Evolutionary conservation across 331 rosid genomes (phyloP).

Genomic region (Dryas integrifolia): DNA sequence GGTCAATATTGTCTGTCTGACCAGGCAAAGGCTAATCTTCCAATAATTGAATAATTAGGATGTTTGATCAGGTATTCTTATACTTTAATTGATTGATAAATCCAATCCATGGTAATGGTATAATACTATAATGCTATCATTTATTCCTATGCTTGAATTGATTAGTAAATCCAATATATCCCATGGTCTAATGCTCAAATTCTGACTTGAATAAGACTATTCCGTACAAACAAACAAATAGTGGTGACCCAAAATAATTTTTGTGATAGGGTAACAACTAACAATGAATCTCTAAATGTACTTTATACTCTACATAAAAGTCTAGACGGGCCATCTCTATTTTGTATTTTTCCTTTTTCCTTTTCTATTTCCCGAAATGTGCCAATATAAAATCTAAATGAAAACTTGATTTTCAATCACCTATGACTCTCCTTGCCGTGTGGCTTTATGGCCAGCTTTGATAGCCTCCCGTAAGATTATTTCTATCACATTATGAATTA

Average conservation of each 20-base stretch:
- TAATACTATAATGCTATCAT: background rate
- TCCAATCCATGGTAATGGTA: background rate
- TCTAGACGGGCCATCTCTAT: no score
- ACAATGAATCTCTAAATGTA: no score
- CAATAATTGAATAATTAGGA: background rate
- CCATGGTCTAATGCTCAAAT: background rate
- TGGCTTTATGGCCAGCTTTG: no score
- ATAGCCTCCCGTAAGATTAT: no score
- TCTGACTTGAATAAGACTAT: conserved; percentile 5
- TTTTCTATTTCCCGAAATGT: no score
- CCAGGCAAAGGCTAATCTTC: background rate
- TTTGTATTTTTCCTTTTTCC: no score
- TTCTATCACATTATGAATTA: no score
- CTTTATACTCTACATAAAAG: no score
- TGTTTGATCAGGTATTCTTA: background rate
- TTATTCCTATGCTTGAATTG: background rate
- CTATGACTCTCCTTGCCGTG: no score
- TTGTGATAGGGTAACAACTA: no score
- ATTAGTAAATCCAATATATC: background rate
- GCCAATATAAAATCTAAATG: no score
- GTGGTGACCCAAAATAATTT: background rate
- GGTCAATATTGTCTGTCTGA: conserved; percentile 5
- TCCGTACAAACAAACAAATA: background rate
- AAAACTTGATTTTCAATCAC: no score
- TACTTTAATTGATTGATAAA: background rate